phyloP scores from a whole-genome alignment of 805 yeast genomes.

The Lipomyces oligophaga region DNA sequence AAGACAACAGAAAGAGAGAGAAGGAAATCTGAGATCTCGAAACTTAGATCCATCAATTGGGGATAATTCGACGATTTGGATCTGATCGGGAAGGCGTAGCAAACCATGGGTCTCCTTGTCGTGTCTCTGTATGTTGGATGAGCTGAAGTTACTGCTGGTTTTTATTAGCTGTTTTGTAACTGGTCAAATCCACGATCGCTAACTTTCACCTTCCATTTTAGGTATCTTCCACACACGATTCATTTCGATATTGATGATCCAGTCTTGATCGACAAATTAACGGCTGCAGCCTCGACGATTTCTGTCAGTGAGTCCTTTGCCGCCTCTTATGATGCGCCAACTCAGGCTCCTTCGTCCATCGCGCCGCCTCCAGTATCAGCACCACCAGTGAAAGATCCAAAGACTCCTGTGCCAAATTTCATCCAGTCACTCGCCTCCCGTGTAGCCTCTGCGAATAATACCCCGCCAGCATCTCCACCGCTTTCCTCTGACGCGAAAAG shows the following conservation, averaged over 20 bases:
- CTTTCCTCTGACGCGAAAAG: slow-evolving; percentile 14
- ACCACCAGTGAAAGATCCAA: slow-evolving; percentile 9
- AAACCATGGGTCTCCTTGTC: slow-evolving; percentile 30
- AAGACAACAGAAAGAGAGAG: no score
- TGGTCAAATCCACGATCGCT: no score
- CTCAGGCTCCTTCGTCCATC: slow-evolving; percentile 6
- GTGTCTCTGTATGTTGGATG: slow-evolving; percentile 32
- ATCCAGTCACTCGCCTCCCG: slow-evolving; percentile 28
- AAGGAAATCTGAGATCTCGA: no score
- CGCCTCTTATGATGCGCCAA: slow-evolving; percentile 12
- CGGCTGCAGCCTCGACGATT: slow-evolving; percentile 17
- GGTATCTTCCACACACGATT: slow-evolving; percentile 31
- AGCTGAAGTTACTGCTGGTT: no score
- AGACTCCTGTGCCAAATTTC: slow-evolving; percentile 21
- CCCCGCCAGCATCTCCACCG: slow-evolving; percentile 29
- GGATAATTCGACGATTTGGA: no score
- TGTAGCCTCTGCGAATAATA: slow-evolving; percentile 24
- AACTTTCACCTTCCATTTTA: background rate
- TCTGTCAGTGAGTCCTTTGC: slow-evolving; percentile 10
- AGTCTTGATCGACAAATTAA: slow-evolving; percentile 14
- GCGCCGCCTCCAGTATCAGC: slow-evolving; percentile 4
- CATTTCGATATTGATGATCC: slow-evolving; percentile 30
- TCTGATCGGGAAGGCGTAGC: no score
- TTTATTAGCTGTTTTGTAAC: no score
- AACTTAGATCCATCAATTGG: no score